A percentile compares a stretch with the other conserved stretches of the same genome.
Evolutionary conservation across 495 filamentous ascomycete species (phyloP).

Genomic region (Aspergillus homomorphus): DNA sequence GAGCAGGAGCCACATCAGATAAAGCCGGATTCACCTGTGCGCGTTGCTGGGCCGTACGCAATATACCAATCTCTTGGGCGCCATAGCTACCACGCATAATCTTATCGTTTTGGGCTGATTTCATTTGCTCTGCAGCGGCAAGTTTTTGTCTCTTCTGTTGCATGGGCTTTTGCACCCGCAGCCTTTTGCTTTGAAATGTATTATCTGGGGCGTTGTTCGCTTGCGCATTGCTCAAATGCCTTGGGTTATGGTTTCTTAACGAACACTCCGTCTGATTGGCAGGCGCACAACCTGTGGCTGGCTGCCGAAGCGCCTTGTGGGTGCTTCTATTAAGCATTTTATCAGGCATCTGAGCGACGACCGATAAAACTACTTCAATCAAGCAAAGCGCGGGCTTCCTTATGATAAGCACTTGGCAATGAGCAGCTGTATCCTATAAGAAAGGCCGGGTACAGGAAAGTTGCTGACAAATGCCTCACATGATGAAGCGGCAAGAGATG

Average conservation of each 20-base stretch:
- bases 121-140: not conserved
- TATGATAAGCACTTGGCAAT: not conserved
- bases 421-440: not conserved
- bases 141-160: not conserved
- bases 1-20: not conserved
- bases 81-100: not conserved
- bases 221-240: not conserved
- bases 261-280: not conserved
- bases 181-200: not conserved
- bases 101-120: not conserved
- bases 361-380: not conserved
- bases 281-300: not conserved
- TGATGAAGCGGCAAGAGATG: not conserved
- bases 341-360: not conserved
- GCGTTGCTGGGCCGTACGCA: not conserved
- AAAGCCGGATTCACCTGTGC: not conserved
- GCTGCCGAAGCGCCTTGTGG: not conserved
- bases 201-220: not conserved
- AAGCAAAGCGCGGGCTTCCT: not conserved
- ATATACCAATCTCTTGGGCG: not conserved
- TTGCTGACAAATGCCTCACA: not conserved
- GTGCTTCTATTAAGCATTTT: not conserved
- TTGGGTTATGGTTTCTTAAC: not conserved
- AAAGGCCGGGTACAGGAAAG: not conserved
- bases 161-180: not conserved